Evolutionary conservation across 2,329 filamentous ascomycete genomes (phyloP).

Genomic region (Thermothelomyces thermophilus): DNA sequence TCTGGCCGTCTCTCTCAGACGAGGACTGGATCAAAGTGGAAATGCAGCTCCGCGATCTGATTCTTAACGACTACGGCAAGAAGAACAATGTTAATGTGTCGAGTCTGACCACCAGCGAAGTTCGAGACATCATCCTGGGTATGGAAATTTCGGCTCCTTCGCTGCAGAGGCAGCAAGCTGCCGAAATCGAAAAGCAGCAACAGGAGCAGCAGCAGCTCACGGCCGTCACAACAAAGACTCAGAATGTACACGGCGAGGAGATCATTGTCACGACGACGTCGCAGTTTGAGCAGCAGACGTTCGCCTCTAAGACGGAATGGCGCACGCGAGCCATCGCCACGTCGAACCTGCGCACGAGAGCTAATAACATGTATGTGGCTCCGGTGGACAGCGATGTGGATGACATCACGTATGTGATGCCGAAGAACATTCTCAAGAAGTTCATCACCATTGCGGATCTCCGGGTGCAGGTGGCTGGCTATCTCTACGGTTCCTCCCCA

Average conservation of each 20-base stretch:
- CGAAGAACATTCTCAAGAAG: slow-evolving; percentile 95
- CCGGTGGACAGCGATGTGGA: slow-evolving; percentile 89
- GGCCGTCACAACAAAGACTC: slow-evolving; percentile 95
- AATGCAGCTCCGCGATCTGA: slow-evolving; percentile 88
- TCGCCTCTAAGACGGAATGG: slow-evolving; percentile 98
- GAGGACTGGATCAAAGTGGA: slow-evolving; percentile 99
- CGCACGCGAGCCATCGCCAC: slow-evolving; percentile 93
- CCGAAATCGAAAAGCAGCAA: slow-evolving; percentile 98
- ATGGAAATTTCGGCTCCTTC: slow-evolving; percentile 99
- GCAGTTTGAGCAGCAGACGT: slow-evolving; percentile 94
- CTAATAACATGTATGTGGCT: slow-evolving; percentile 98
- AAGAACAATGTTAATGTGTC: slow-evolving; percentile 99
- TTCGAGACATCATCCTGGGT: slow-evolving; percentile 95
- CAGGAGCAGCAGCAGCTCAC: slow-evolving; percentile 95
- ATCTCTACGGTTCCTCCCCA: slow-evolving; percentile 87
- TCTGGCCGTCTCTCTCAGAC: slow-evolving; percentile 90
- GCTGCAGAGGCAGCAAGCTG: slow-evolving; percentile 95
- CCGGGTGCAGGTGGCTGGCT: slow-evolving; percentile 91
- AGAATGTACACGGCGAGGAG: slow-evolving; percentile 94
- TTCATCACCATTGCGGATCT: slow-evolving; percentile 98
- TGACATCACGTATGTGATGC: slow-evolving; percentile 95
- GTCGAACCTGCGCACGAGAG: slow-evolving; percentile 83
- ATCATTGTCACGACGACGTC: slow-evolving; percentile 98
- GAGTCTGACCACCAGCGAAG: slow-evolving; percentile 91
- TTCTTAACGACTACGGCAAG: slow-evolving; percentile 97